Conservation (phyloP, 192 early-diverging fungal genomes). For the Phycomyces blakesleeanus region DNA sequence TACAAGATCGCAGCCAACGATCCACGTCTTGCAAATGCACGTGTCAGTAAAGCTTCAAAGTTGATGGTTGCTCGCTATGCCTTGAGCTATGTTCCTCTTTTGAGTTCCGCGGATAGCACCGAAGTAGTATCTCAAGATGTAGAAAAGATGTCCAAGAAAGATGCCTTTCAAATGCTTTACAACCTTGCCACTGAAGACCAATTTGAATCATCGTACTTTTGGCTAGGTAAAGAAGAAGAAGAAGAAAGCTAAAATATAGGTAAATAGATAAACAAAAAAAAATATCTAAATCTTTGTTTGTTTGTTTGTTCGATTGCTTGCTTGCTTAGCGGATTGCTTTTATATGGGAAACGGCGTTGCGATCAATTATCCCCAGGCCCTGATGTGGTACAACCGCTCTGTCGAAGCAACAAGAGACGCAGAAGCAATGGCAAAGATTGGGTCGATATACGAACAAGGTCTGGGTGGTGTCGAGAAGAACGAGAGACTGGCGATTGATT, state of each 20-base stretch:
- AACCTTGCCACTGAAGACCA: conserved; percentile 21
- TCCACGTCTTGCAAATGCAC: conserved; percentile 5
- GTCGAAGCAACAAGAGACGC: conserved; percentile 20
- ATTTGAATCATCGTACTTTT: conserved; percentile 24
- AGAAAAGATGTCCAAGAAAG: conserved; percentile 5
- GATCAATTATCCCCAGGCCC: conserved; percentile 4
- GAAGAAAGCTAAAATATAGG: too few species aligned
- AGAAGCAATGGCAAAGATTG: conserved; percentile 20
- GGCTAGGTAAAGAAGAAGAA: conserved; percentile 30
- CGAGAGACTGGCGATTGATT: conserved; percentile 4
- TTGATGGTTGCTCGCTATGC: conserved; percentile 36
- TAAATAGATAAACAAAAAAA: too few species aligned
- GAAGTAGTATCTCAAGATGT: neutral
- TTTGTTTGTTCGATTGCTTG: too few species aligned
- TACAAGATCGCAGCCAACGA: conserved; percentile 21
- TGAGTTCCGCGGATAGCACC: neutral
- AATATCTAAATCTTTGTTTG: too few species aligned
- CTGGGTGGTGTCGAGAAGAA: conserved; percentile 2
- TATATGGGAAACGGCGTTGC: conserved; percentile 21
- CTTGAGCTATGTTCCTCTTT: conserved; percentile 7
- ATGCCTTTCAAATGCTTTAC: conserved; percentile 20
- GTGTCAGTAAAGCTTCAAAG: conserved; percentile 12
- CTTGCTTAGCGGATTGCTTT: conserved; percentile 30
- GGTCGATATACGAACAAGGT: conserved; percentile 14
- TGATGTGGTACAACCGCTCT: conserved; percentile 29